phyloP scores from a whole-genome alignment of 257 asterid genomes.

The Euphrasia confusa region DNA sequence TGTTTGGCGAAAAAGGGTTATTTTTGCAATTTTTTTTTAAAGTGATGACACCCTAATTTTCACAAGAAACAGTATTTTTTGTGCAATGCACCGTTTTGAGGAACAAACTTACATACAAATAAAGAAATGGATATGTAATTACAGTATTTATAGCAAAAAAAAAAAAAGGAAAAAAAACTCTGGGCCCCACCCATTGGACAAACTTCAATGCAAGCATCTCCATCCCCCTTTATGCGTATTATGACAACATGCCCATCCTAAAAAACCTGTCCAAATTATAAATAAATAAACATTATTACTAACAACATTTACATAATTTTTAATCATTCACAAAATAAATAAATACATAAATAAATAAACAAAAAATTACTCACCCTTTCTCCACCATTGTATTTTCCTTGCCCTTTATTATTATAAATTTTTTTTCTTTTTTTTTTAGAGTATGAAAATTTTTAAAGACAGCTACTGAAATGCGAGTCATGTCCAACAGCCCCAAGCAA shows the following conservation, averaged over 20 bases:
- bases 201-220: constrained; percentile 33
- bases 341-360: background rate
- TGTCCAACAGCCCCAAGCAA: constrained; percentile 72
- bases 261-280: constrained; percentile 31
- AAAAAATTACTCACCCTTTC: constrained; percentile 32
- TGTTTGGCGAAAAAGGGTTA: too few relatives aligned
- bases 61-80: constrained; percentile 25
- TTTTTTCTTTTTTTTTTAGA: constrained; percentile 19
- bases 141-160: constrained; percentile 56
- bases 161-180: constrained; percentile 28
- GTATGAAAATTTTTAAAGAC: constrained; percentile 41
- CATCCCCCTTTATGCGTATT: constrained; percentile 33
- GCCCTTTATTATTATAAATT: constrained; percentile 13
- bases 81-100: constrained; percentile 48
- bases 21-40: too few relatives aligned
- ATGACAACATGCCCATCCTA: constrained; percentile 27
- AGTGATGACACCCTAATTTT: too few relatives aligned
- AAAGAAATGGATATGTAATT: constrained; percentile 62
- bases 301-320: background rate
- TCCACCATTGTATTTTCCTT: constrained; percentile 28
- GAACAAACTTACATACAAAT: constrained; percentile 47
- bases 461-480: constrained; percentile 53
- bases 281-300: background rate
- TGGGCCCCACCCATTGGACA: constrained; percentile 32
- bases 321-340: background rate